These are phyloP conservation scores for Pleurotus giganteus DNA, from an alignment of 768 basidiomycete genomes.

Conservation along the genomic window DNA sequence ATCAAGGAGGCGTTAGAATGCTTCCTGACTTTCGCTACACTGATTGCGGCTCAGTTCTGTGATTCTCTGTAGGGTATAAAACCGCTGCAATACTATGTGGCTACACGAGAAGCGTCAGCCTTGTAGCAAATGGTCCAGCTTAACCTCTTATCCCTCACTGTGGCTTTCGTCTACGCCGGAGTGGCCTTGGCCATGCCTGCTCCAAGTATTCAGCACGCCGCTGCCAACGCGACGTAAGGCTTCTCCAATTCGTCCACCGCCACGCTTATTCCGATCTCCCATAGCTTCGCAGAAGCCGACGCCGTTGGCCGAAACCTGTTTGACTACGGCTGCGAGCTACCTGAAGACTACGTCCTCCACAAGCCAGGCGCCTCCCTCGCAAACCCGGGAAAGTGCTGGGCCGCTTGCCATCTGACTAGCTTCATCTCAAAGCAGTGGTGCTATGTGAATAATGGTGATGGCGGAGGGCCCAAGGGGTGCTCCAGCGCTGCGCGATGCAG, in stretches of 20 bases:
- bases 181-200: not conserved
- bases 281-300: not conserved
- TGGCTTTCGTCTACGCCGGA: not conserved
- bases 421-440: not conserved
- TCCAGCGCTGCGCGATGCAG: not conserved
- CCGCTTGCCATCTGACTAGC: not conserved
- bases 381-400: not conserved
- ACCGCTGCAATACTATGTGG: too few relatives aligned
- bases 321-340: not conserved
- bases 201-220: not conserved
- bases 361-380: not conserved
- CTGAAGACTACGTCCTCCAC: not conserved
- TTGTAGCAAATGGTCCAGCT: too few relatives aligned
- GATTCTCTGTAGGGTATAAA: too few relatives aligned
- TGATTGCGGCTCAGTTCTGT: too few relatives aligned
- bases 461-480: not conserved
- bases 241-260: not conserved
- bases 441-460: not conserved
- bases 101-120: too few relatives aligned
- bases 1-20: too few relatives aligned
- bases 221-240: not conserved
- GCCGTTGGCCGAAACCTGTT: not conserved
- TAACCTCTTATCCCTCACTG: not conserved
- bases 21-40: too few relatives aligned
- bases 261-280: not conserved